A percentile compares a stretch with the other conserved stretches of the same genome.
phyloP scores from a whole-genome alignment of 2,329 filamentous ascomycete species.

The Arthroderma uncinatum region DNA sequence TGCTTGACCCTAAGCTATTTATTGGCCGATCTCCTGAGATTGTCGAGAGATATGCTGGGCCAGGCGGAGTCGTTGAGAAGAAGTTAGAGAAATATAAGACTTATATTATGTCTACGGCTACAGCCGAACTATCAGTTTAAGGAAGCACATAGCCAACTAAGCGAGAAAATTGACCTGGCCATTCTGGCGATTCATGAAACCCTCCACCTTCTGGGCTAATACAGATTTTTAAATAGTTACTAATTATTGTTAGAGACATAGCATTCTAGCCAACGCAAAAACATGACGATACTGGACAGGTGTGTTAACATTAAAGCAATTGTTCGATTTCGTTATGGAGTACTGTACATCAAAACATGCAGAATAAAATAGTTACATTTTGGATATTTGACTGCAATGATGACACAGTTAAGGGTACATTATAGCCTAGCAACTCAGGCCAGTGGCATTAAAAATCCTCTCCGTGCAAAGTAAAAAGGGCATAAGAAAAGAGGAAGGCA shows the following conservation, averaged over 20 bases:
- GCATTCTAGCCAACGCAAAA: too few relatives aligned
- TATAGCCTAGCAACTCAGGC: too few relatives aligned
- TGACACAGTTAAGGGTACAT: not conserved
- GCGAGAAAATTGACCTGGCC: not conserved
- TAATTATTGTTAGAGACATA: too few relatives aligned
- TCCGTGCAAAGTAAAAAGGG: not conserved
- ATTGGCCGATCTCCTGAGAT: slow-evolving; percentile 46
- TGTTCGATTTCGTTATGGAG: too few relatives aligned
- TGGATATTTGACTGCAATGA: not conserved
- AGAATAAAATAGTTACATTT: not conserved
- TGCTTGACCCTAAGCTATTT: slow-evolving; percentile 54
- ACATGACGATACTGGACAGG: too few relatives aligned
- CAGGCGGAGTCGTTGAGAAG: slow-evolving; percentile 12
- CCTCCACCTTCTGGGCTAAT: too few relatives aligned
- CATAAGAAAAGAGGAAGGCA: not conserved
- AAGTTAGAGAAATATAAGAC: slow-evolving; percentile 11
- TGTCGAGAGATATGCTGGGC: slow-evolving; percentile 39
- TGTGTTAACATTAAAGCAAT: too few relatives aligned
- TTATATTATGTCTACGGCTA: slow-evolving; percentile 1
- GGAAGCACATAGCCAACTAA: not conserved
- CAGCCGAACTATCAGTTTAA: slow-evolving; percentile 3
- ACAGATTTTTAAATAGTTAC: too few relatives aligned
- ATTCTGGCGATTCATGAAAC: not conserved
- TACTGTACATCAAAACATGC: too few relatives aligned
- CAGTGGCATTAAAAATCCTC: not conserved